A percentile compares a stretch with the other conserved stretches of the same genome.
Evolutionary conservation across 2,329 filamentous ascomycete species (phyloP).

Genomic region (Lachnellula arida): DNA sequence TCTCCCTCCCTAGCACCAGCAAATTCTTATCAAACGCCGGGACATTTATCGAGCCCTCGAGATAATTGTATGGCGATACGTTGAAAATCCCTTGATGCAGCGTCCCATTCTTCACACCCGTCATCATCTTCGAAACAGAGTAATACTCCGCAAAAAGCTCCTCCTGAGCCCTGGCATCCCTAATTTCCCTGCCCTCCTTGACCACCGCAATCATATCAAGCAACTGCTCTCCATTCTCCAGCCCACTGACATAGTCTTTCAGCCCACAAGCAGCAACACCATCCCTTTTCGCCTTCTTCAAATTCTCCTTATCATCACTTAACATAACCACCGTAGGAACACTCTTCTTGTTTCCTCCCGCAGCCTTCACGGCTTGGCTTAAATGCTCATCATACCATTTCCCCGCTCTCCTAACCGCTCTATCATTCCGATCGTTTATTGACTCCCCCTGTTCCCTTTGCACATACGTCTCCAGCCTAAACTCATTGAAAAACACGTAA

Average conservation of each 20-base stretch:
- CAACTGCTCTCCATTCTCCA: constrained; percentile 79
- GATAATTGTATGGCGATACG: constrained; percentile 95
- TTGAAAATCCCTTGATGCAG: constrained; percentile 95
- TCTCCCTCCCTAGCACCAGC: constrained; percentile 84
- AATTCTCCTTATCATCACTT: constrained; percentile 85
- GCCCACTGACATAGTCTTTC: constrained; percentile 72
- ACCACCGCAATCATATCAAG: constrained; percentile 90
- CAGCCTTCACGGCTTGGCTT: constrained; percentile 51
- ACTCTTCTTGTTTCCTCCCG: constrained; percentile 46
- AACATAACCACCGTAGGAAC: constrained; percentile 84
- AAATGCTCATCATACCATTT: constrained; percentile 90
- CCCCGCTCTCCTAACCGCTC: constrained; percentile 79
- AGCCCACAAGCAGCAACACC: constrained; percentile 65
- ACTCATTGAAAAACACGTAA: constrained; percentile 99
- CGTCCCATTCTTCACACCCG: constrained; percentile 80
- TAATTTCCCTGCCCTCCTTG: constrained; percentile 60
- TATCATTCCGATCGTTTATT: constrained; percentile 95
- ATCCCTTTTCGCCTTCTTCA: constrained; percentile 75
- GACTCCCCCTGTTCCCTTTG: constrained; percentile 69
- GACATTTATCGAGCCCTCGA: constrained; percentile 88
- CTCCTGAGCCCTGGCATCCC: constrained; percentile 59
- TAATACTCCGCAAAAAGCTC: constrained; percentile 86
- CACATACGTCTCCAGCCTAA: constrained; percentile 86
- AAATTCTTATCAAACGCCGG: constrained; percentile 86
- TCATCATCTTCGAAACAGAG: constrained; percentile 88